Conservation (phyloP, 2,329 filamentous ascomycete species). For the Rosellinia necatrix region DNA sequence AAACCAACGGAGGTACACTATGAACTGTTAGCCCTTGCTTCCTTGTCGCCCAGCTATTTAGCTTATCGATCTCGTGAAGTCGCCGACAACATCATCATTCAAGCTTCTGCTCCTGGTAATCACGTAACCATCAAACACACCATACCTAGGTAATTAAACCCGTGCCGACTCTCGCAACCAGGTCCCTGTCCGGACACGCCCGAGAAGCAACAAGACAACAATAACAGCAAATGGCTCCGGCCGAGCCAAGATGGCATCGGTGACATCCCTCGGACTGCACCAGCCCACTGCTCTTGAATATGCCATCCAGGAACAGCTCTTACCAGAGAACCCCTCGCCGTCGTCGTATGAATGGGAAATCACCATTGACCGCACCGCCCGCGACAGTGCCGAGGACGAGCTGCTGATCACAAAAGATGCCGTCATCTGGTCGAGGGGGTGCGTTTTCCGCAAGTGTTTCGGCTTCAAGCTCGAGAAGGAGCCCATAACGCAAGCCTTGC, state of each 20-base stretch:
- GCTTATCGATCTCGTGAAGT: no score
- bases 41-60: no score
- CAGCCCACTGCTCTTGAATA: conserved; percentile 82
- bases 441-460: conserved; percentile 82
- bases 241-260: conserved; percentile 72
- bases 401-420: conserved; percentile 74
- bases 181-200: neutral
- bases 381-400: conserved; percentile 69
- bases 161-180: no score
- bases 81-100: no score
- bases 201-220: neutral
- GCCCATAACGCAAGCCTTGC: conserved; percentile 79
- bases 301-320: conserved; percentile 78
- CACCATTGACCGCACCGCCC: conserved; percentile 46
- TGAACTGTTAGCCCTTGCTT: no score
- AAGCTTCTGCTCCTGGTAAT: no score
- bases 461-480: conserved; percentile 87
- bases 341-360: conserved; percentile 79
- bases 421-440: conserved; percentile 88
- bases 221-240: conserved; percentile 32
- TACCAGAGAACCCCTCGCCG: conserved; percentile 68
- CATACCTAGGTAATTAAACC: no score
- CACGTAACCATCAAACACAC: no score
- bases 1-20: no score
- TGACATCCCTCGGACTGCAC: conserved; percentile 90